phyloP scores from a whole-genome alignment of 371 early-diverging fungal species.

The Mucor lusitanicus region DNA sequence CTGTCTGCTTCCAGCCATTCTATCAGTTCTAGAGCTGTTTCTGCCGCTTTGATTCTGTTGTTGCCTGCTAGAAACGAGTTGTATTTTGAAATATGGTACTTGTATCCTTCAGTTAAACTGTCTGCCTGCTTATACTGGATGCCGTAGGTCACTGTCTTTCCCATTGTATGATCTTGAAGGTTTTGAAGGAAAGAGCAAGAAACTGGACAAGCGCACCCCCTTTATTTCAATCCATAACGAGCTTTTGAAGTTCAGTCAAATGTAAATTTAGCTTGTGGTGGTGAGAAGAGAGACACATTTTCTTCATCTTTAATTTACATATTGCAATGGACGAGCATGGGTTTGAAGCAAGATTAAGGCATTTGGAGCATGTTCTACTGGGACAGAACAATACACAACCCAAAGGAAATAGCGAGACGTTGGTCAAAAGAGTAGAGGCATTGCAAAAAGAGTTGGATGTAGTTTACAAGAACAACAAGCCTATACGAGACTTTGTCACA shows the following conservation, averaged over 20 bases:
- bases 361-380: slow-evolving; percentile 43
- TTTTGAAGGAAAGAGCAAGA: neutral
- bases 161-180: slow-evolving; percentile 18
- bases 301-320: neutral
- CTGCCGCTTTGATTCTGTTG: slow-evolving; percentile 17
- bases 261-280: neutral
- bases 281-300: neutral
- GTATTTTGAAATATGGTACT: slow-evolving; percentile 7
- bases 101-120: slow-evolving; percentile 21
- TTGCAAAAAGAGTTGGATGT: slow-evolving; percentile 35
- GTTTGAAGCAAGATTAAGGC: slow-evolving; percentile 47
- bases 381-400: slow-evolving; percentile 23
- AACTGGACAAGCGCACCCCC: neutral
- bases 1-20: slow-evolving; percentile 24
- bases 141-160: slow-evolving; percentile 36
- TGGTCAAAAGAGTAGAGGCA: slow-evolving; percentile 26
- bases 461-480: slow-evolving; percentile 41
- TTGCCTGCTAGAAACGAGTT: neutral
- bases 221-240: neutral
- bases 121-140: slow-evolving; percentile 29
- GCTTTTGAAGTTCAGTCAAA: neutral
- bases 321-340: slow-evolving; percentile 45
- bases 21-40: slow-evolving; percentile 18
- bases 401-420: slow-evolving; percentile 2
- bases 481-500: slow-evolving; percentile 53